phyloP scores from a whole-genome alignment of 495 filamentous ascomycete genomes.

The Venustampulla echinocandica region DNA sequence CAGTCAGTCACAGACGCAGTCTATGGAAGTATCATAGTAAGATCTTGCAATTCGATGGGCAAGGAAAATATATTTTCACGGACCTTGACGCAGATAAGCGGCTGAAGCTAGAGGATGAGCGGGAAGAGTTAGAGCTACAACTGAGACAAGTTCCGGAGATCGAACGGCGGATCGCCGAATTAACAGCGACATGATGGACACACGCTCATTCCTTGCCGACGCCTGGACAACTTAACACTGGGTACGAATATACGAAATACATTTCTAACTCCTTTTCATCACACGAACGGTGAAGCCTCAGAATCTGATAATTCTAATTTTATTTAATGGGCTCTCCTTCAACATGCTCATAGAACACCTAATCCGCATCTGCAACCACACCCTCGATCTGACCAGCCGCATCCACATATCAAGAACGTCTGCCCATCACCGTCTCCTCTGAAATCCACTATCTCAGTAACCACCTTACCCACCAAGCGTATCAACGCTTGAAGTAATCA shows the following conservation, averaged over 20 bases:
- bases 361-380: neutral
- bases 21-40: conserved; percentile 92
- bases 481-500: too few relatives aligned
- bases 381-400: neutral
- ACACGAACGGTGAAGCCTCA: neutral
- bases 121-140: conserved; percentile 83
- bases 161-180: conserved; percentile 72
- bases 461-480: too few relatives aligned
- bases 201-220: neutral
- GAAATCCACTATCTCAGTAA: neutral
- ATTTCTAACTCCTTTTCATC: neutral
- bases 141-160: conserved; percentile 79
- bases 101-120: conserved; percentile 86
- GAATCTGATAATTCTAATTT: neutral
- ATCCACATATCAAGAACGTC: neutral
- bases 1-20: conserved; percentile 81
- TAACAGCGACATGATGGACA: conserved; percentile 36
- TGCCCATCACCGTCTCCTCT: neutral
- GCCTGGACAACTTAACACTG: neutral
- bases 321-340: neutral
- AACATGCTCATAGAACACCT: neutral
- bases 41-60: conserved; percentile 94
- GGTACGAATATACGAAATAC: neutral
- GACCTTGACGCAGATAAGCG: conserved; percentile 81
- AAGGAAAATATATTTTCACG: conserved; percentile 85